Base-by-base conservation (phyloP, 768 basidiomycete genomes). In the Amanita inopinata region DNA sequence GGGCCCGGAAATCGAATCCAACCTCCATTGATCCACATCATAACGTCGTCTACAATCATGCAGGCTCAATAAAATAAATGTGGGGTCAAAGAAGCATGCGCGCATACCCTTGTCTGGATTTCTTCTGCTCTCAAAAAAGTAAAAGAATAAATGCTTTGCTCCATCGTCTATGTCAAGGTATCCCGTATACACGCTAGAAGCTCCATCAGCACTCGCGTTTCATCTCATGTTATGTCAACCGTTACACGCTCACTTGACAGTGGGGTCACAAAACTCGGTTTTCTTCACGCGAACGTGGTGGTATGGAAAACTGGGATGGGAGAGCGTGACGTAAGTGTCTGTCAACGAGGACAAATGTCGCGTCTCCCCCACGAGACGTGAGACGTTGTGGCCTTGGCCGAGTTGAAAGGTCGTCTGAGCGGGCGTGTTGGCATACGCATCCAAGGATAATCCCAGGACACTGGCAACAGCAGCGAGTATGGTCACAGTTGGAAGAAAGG, bases 11-110 rank as follows among this genome's bases (percentile, higher is more conserved):
- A n/a, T n/a, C n/a, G n/a, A n/a, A n/a, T n/a, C n/a, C n/a, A n/a
- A 64, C 65, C 78, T 59, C 77, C 79, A 38, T 80, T 80, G 32
- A 79, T 79, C 78, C 79, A 80, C 74, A 82, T 76, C 61, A 80
- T 66, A 19, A 79, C 71, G 57, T 80, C 77, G 52, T 80, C 80
- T 67, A 43, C 7, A 7, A 28, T 28, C 27, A 28, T 28, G 7
- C 7, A n/a, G 7, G 27, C 20, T 10, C 1, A 14, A 28, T 24
- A 43, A 20, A 40, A 30, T n/a, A 42, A 17, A 45, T 33, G 19
- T 34, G 18, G 3, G 27, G 12, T 2, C 12, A 33, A 30, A 40
- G 50, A 39, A 17, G 12, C 6, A 47, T n/a, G 51, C 50, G 46
- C 56, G 51, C 39, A 53, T 56, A 67, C 77, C 75, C 50, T 62